A percentile compares a stretch with the other conserved stretches of the same genome.
These are phyloP conservation scores for Aspergillus niger DNA, from an alignment of 2,329 filamentous ascomycete genomes.

Conservation along the genomic window DNA sequence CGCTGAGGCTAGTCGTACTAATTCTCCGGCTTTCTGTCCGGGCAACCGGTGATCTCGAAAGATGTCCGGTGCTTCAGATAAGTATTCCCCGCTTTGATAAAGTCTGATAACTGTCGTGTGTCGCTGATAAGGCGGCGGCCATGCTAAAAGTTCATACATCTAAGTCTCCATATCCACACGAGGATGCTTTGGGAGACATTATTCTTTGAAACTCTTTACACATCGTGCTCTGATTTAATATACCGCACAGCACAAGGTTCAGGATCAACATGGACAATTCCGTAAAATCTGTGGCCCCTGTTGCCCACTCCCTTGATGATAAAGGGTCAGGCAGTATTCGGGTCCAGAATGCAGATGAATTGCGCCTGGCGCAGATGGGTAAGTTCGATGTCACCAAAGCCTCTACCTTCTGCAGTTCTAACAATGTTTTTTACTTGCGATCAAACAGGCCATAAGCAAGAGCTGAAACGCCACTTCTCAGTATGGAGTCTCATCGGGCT, in stretches of 20 bases:
- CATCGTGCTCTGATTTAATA: not conserved
- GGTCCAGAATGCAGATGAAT: conserved; percentile 41
- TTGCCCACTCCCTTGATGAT: not conserved
- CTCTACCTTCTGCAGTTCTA: not conserved
- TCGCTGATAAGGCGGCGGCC: not conserved
- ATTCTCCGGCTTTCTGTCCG: not conserved
- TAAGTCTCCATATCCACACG: not conserved
- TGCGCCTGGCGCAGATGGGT: conserved; percentile 51
- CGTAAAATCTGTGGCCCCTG: conserved; percentile 8
- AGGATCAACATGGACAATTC: conserved; percentile 15
- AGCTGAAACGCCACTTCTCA: conserved; percentile 52
- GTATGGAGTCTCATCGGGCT: conserved; percentile 52
- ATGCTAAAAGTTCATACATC: not conserved
- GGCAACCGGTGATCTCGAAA: conserved; percentile 5
- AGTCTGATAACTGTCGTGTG: not conserved
- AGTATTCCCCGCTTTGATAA: not conserved
- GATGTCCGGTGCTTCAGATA: not conserved
- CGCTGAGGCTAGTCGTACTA: not conserved
- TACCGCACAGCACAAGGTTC: not conserved
- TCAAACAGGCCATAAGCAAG: conserved; percentile 50
- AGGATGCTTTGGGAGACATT: not conserved
- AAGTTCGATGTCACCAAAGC: conserved; percentile 7
- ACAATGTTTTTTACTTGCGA: not conserved
- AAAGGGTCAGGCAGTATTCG: conserved; percentile 17
- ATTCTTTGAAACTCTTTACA: not conserved